Percentiles rank a stretch among this genome's conserved stretches.
Evolutionary conservation across 1,139 yeast species (phyloP).

Genomic region (Pichia sp.): DNA sequence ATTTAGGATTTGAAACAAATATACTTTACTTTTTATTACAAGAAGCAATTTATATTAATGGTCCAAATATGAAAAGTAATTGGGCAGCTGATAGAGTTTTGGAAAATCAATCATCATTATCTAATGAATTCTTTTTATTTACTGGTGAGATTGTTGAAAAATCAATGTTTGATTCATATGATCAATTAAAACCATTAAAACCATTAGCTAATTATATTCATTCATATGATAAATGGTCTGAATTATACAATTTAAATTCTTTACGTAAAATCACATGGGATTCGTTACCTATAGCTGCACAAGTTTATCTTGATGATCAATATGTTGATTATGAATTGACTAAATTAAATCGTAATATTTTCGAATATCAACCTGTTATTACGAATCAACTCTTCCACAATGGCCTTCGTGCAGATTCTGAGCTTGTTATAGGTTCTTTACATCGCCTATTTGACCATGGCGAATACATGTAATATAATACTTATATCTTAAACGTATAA

Average conservation of each 20-base stretch:
- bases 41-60: constrained; percentile 50
- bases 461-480: too few species aligned
- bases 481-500: too few species aligned
- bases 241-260: constrained; percentile 30
- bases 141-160: constrained; percentile 55
- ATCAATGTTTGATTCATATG: constrained; percentile 44
- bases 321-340: constrained; percentile 50
- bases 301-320: constrained; percentile 45
- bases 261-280: constrained; percentile 15
- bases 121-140: constrained; percentile 30
- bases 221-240: constrained; percentile 37
- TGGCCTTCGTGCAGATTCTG: too few species aligned
- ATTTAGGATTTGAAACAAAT: constrained; percentile 45
- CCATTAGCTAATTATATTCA: too few species aligned
- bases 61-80: constrained; percentile 28
- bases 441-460: too few species aligned
- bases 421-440: too few species aligned
- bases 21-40: constrained; percentile 49
- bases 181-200: constrained; percentile 38
- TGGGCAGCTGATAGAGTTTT: constrained; percentile 49
- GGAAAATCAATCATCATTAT: constrained; percentile 15
- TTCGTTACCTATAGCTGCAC: constrained; percentile 45
- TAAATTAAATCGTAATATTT: too few species aligned
- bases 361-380: too few species aligned
- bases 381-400: constrained; percentile 50